Conservation (phyloP, 805 yeast genomes). For the Ogataea angusta region DNA sequence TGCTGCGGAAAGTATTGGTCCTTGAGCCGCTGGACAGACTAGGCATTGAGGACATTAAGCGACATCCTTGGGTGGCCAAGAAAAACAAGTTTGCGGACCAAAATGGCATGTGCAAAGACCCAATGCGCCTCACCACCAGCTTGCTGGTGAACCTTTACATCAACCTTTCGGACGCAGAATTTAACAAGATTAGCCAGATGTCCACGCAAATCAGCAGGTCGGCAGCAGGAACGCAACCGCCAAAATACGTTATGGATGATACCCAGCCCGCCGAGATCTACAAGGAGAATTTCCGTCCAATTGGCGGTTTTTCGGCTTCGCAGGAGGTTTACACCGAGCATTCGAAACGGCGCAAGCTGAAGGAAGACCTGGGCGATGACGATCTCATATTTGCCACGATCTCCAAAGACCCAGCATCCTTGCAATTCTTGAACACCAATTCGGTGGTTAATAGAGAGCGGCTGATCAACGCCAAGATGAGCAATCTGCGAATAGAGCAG, state of each 20-base stretch:
- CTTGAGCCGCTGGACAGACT: constrained; percentile 46
- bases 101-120: constrained; percentile 52
- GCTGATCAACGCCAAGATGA: constrained; percentile 23
- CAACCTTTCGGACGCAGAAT: constrained; percentile 49
- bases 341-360: constrained; percentile 32
- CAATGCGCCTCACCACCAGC: constrained; percentile 47
- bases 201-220: constrained; percentile 22
- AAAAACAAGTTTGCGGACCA: constrained; percentile 40
- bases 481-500: constrained; percentile 17
- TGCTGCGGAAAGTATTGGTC: constrained; percentile 51
- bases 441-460: constrained; percentile 17
- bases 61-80: constrained; percentile 55
- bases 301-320: constrained; percentile 34
- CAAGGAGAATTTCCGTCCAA: constrained; percentile 26
- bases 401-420: constrained; percentile 47
- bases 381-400: constrained; percentile 37
- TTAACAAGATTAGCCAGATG: constrained; percentile 29
- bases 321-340: constrained; percentile 42
- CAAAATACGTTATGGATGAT: constrained; percentile 39
- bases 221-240: constrained; percentile 46
- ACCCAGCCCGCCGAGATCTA: constrained; percentile 24
- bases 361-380: constrained; percentile 28
- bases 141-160: constrained; percentile 51
- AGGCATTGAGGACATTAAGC: constrained; percentile 37
- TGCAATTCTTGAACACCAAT: constrained; percentile 40